These are phyloP conservation scores for Chytridium lagenaria DNA, from an alignment of 371 early-diverging fungal species.

Conservation along the genomic window DNA sequence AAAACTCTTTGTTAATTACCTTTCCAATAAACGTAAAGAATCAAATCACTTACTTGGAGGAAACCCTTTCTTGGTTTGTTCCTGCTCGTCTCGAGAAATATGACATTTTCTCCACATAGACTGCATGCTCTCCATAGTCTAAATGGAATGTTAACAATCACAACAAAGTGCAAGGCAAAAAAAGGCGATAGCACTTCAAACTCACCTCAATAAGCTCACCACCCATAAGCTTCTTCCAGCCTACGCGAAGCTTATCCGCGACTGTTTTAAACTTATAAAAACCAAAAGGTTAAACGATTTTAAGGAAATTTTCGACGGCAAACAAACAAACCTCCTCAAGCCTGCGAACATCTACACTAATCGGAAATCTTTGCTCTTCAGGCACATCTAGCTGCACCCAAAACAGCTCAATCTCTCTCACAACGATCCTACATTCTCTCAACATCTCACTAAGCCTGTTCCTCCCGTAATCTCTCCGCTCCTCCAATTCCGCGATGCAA, in stretches of 20 bases:
- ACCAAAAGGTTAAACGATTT: too few species aligned
- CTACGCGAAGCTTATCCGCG: conserved; percentile 37
- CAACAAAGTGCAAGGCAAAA: background rate
- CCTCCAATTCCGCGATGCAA: conserved; percentile 6
- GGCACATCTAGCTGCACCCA: conserved; percentile 44
- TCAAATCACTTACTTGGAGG: conserved; percentile 45
- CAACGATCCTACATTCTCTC: conserved; percentile 12
- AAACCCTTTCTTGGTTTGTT: conserved; percentile 26
- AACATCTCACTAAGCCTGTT: conserved; percentile 6
- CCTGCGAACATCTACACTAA: conserved; percentile 27
- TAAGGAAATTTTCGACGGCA: too few species aligned
- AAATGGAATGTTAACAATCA: background rate
- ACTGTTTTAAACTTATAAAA: conserved; percentile 40
- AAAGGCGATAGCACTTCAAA: background rate
- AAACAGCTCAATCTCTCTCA: conserved; percentile 40
- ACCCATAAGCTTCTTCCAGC: conserved; percentile 42
- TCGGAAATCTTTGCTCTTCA: conserved; percentile 12
- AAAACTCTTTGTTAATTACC: background rate
- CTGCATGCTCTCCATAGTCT: conserved; percentile 25
- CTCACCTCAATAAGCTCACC: conserved; percentile 35
- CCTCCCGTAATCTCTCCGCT: background rate
- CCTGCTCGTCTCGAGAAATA: conserved; percentile 42
- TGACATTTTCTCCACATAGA: conserved; percentile 40
- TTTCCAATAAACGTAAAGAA: background rate
- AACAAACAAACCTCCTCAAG: conserved; percentile 25